Conservation (phyloP, 1,284 basidiomycete species). For the Mycena sp. region DNA sequence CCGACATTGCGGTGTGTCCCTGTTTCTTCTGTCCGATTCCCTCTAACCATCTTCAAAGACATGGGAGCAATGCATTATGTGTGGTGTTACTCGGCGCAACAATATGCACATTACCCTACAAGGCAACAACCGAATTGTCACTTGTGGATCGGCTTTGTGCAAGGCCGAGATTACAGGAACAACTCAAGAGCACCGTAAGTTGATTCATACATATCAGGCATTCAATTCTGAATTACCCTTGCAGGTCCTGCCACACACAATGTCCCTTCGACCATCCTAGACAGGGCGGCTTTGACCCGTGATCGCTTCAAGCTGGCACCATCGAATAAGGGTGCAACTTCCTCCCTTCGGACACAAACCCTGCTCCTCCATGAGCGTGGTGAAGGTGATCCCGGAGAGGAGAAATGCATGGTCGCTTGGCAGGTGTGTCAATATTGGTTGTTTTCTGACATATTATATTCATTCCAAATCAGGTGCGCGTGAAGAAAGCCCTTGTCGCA, state of each 20-base stretch:
- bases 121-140: not conserved
- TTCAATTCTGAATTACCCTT: not conserved
- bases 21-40: not conserved
- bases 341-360: not conserved
- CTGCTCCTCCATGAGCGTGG: slow-evolving; percentile 9
- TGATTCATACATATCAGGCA: not conserved
- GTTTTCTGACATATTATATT: not conserved
- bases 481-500: not conserved
- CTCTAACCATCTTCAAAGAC: not conserved
- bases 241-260: not conserved
- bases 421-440: not conserved
- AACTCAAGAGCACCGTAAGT: not conserved
- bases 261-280: not conserved
- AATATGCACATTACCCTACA: not conserved
- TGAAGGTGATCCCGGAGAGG: slow-evolving; percentile 8
- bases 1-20: not conserved
- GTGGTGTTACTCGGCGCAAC: slow-evolving; percentile 10
- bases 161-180: not conserved
- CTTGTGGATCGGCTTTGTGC: not conserved
- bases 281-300: not conserved
- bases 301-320: not conserved
- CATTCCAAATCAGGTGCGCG: not conserved
- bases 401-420: slow-evolving; percentile 8
- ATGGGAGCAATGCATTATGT: slow-evolving; percentile 3
- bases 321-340: not conserved